Evolutionary conservation across 768 basidiomycete genomes (phyloP).

Genomic region (Termitomyces sp.): DNA sequence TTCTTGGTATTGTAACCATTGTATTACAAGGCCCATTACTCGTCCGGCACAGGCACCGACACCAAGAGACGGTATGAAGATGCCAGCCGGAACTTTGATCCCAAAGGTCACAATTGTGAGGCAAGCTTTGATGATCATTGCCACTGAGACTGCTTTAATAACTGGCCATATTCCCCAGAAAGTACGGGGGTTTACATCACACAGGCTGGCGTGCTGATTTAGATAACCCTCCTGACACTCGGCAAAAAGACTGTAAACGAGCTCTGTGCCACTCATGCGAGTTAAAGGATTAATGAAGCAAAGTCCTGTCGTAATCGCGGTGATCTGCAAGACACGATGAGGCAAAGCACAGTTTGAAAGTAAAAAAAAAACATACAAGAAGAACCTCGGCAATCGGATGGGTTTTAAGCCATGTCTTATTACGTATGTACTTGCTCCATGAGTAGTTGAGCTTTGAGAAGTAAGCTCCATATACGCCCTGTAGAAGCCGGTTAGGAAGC

Average conservation of each 20-base stretch:
- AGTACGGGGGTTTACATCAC: constrained; percentile 59
- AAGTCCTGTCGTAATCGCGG: constrained; percentile 68
- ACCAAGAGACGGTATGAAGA: constrained; percentile 94
- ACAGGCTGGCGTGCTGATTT: constrained; percentile 63
- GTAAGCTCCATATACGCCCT: constrained; percentile 93
- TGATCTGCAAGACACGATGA: constrained; percentile 50
- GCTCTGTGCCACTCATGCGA: constrained; percentile 92
- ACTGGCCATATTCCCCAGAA: constrained; percentile 58
- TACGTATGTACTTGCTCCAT: constrained; percentile 83
- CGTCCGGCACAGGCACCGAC: constrained; percentile 94
- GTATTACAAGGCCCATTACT: constrained; percentile 77
- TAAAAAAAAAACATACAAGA: constrained; percentile 46
- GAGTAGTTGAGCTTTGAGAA: constrained; percentile 90
- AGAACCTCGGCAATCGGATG: constrained; percentile 85
- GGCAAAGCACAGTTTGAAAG: neutral
- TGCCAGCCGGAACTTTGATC: constrained; percentile 88
- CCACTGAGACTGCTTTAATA: constrained; percentile 61
- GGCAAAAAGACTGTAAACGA: constrained; percentile 87
- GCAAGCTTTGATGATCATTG: constrained; percentile 77
- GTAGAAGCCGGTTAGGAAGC: constrained; percentile 8
- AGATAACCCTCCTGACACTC: constrained; percentile 68
- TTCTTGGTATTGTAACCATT: constrained; percentile 65
- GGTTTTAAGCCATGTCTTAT: constrained; percentile 72
- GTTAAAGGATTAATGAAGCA: constrained; percentile 89
- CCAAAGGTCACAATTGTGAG: constrained; percentile 91